Base-by-base conservation (phyloP, 345 rosid genomes). In the Hibiscus syriacus region DNA sequence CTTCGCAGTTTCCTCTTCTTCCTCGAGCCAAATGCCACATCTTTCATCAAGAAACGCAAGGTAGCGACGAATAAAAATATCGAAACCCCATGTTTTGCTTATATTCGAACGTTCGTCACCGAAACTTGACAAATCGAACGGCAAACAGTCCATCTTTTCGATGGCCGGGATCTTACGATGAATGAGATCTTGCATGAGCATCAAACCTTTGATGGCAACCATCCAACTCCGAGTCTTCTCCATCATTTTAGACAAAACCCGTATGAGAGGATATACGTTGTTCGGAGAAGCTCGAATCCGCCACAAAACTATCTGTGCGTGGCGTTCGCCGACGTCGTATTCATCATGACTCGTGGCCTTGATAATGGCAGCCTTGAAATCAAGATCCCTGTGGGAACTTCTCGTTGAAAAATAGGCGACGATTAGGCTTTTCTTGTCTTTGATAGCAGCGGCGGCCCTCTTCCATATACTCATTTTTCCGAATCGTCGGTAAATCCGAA, bases 171-270 rank as follows among this genome's bases (percentile, higher is more conserved):
- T 81, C 52, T 79, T 84, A 57, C 88, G 87, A 55, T 87, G 83
- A 57, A 92, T 79, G 25, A 92, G 82, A 22, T 97, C 92, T 14
- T 90, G 96, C 75, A 92, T 80, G 10, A 92, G 83, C 74, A 90
- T 82, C 39, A 92, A 71, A 9, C 97, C 85, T 30, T 90, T 92
- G 39, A 92, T 73, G 5, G 93, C 92, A 7, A 90, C 96, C 0
- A 75, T 77, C 97, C 97, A 92, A 75, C 86, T 80, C 36, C 74
- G 72, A 1, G 97, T 85, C 39, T 82, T 83, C 66, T 72, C 78
- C 70, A 88, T 81, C 2, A 97, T 79, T 30, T 66, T 41, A 11
- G 89, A 72, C 62, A 90, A 68, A 17, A 82, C 75, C 56, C 75
- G 3, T 4, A 50, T 13, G 55, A 50, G 23, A 50, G 55, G 55